Conservation (phyloP, 1,284 basidiomycete species). For the Rhodotorula sp. region DNA sequence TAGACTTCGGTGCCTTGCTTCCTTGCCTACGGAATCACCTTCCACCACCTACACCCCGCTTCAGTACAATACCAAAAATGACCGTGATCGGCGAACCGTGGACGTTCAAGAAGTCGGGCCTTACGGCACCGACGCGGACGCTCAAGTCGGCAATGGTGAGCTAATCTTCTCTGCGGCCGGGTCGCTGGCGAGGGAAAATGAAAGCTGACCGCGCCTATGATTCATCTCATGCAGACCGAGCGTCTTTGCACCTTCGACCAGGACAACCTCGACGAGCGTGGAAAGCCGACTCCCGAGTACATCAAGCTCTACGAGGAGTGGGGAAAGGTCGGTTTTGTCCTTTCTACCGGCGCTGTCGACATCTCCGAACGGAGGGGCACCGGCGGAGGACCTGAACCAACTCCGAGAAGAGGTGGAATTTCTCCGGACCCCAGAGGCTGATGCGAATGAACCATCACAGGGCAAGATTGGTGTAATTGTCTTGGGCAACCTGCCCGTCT, state of each 20-base stretch:
- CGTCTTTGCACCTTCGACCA: constrained; percentile 45
- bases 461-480: constrained; percentile 47
- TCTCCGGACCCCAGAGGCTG: no score
- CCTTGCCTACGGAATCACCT: no score
- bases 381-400: no score
- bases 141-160: constrained; percentile 23
- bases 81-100: constrained; percentile 38
- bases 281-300: constrained; percentile 44
- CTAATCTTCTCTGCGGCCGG: not conserved
- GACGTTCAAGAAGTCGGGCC: constrained; percentile 43
- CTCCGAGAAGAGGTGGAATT: no score
- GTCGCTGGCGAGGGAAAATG: no score
- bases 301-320: constrained; percentile 47
- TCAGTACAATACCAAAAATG: not conserved
- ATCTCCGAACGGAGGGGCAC: no score
- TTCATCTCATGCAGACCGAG: constrained; percentile 45
- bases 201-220: not conserved
- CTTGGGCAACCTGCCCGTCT: constrained; percentile 46
- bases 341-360: no score
- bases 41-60: no score
- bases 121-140: constrained; percentile 20
- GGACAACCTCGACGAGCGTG: constrained; percentile 43
- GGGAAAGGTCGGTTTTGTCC: constrained; percentile 40
- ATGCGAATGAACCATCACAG: not conserved
- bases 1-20: no score